phyloP scores from a whole-genome alignment of 1,139 yeast species.

The Yamadazyma dendronema region DNA sequence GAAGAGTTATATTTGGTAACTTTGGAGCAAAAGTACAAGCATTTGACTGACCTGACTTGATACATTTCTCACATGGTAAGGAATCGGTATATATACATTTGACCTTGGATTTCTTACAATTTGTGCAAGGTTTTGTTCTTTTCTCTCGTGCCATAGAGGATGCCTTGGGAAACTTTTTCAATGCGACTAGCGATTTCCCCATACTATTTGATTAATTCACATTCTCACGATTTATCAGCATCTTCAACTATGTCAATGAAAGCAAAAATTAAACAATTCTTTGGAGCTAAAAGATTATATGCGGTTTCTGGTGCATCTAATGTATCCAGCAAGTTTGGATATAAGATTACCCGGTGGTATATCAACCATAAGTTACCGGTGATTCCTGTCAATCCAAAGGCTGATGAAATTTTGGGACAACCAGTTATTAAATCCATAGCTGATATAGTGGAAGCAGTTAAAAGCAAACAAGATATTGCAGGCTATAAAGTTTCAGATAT shows the following conservation, averaged over 20 bases:
- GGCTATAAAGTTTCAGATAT: conserved; percentile 24
- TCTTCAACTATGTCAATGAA: conserved; percentile 37
- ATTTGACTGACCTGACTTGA: conserved; percentile 42
- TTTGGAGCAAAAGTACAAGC: conserved; percentile 58
- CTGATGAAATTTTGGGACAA: conserved; percentile 44
- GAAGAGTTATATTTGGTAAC: conserved; percentile 45
- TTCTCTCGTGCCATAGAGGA: conserved; percentile 38
- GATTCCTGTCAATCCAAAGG: conserved; percentile 64
- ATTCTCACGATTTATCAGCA: no score
- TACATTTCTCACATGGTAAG: conserved; percentile 62
- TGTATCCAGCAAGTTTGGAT: conserved; percentile 66
- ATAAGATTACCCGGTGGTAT: conserved; percentile 72
- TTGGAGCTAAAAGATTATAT: conserved; percentile 51
- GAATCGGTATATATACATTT: conserved; percentile 50
- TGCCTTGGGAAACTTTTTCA: no score
- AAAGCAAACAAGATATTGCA: conserved; percentile 23
- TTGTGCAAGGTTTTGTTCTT: conserved; percentile 60
- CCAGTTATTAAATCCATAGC: conserved; percentile 37
- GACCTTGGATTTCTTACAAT: conserved; percentile 63
- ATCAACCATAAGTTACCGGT: conserved; percentile 55
- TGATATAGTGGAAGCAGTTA: conserved; percentile 29
- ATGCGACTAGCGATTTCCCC: no score
- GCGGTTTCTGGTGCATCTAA: conserved; percentile 76
- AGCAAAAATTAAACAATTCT: conserved; percentile 44
- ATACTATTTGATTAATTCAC: neutral